Evolutionary conservation across 139 green algal genomes (phyloP), one percentile per base, ranked within the genome.

Genomic region (Tetradesmus obliquus): DNA sequence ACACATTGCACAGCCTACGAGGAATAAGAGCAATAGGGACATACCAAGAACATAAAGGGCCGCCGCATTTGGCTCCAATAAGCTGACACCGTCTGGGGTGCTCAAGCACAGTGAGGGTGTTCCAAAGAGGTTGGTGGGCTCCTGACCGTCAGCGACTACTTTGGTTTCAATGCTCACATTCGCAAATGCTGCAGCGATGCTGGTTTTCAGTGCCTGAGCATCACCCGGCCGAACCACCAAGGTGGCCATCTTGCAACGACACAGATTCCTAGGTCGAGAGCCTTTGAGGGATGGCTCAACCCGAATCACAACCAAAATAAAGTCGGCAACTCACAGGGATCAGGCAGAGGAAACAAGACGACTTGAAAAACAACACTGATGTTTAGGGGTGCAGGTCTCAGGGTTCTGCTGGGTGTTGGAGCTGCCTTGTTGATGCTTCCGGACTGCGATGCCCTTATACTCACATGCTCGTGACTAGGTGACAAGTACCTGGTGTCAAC

Each of bases 31-130:
- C 54, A 55, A 20, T 55, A 60, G 80, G 5, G n/a, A 58, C 69
- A 76, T n/a, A 96, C 93, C 94, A 24, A 76, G 53, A 0, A 98
- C 45, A 55, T 93, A 97, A 1, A 91, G 83, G 22, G 93, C 92
- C 20, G 95, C 94, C 5, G 95, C 96, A 86, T 97, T 97, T 0
- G 96, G 90, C 55, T 97, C 95, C 12, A 71, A 94, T 74, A 98
- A 76, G 9, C 82, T 84, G 32, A 92, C 81, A 12, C 66, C 91
- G 32, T 89, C 86, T 19, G 91, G 69, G 17, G 91, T 71, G 5
- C 88, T 72, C 15, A 97, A 86, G 5, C 86, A 53, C 5, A 97
- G 55, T 3, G 74, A 82, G 60, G 90, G 85, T 12, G 55, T 91
- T 1, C 87, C 91, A 66, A 95, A 94, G 5, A 93, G 58, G 22